Conservation (phyloP, 352 stramenopile species). For the Phytophthora sp. region DNA sequence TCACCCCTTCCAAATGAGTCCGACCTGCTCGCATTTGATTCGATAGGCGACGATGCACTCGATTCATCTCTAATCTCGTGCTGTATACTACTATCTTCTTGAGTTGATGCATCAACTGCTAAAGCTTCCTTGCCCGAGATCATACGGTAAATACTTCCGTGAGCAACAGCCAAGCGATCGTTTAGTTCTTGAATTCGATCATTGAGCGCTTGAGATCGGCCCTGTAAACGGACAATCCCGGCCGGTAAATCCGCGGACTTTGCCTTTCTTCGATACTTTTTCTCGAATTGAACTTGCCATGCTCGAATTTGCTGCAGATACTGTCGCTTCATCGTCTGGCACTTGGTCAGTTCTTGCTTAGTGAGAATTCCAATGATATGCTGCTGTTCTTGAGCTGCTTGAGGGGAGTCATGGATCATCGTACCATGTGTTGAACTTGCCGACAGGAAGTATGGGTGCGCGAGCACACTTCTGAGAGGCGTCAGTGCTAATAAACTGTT, state of each 20-base stretch:
- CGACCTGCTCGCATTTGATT: not conserved
- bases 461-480: conserved; percentile 15
- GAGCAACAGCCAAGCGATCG: conserved; percentile 18
- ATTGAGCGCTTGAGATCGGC: conserved; percentile 35
- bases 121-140: conserved; percentile 5
- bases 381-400: conserved; percentile 27
- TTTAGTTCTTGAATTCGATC: conserved; percentile 53
- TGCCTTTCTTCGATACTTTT: conserved; percentile 53
- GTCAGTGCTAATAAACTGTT: conserved; percentile 28
- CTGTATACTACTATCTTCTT: not conserved
- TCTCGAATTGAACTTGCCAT: conserved; percentile 67
- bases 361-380: conserved; percentile 41
- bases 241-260: conserved; percentile 36
- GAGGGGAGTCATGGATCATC: not conserved
- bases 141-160: conserved; percentile 43
- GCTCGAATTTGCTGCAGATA: conserved; percentile 49
- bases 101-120: conserved; percentile 3
- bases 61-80: conserved; percentile 1
- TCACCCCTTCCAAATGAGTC: conserved; percentile 13
- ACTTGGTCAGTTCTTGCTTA: conserved; percentile 51
- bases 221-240: conserved; percentile 45
- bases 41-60: not conserved
- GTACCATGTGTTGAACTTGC: not conserved
- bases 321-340: conserved; percentile 36
- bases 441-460: conserved; percentile 24